These are phyloP conservation scores for Quercus lobata DNA, from an alignment of 331 rosid species.

Conservation along the genomic window DNA sequence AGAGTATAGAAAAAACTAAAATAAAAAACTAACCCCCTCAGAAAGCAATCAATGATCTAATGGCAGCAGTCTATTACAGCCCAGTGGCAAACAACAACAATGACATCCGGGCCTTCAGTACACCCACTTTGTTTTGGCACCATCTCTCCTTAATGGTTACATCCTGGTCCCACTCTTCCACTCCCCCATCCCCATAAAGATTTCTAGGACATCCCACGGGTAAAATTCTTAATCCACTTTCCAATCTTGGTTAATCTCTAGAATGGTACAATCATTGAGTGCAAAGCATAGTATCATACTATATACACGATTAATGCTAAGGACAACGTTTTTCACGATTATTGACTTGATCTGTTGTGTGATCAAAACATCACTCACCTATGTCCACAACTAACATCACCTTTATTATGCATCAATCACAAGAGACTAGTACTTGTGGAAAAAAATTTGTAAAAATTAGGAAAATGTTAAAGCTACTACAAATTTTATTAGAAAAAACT, in stretches of 20 bases:
- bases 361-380: too few relatives aligned
- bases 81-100: slow-evolving; percentile 18
- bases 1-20: too few relatives aligned
- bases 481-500: too few relatives aligned
- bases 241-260: background rate
- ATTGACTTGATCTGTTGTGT: too few relatives aligned
- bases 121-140: slow-evolving; percentile 11
- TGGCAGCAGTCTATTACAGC: slow-evolving; percentile 2
- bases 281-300: background rate
- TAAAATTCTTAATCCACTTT: background rate
- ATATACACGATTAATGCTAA: too few relatives aligned
- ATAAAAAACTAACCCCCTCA: too few relatives aligned
- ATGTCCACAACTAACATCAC: too few relatives aligned
- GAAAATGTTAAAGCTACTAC: too few relatives aligned
- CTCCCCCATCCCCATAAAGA: slow-evolving; percentile 12
- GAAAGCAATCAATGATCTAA: slow-evolving; percentile 9
- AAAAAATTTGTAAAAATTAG: too few relatives aligned
- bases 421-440: too few relatives aligned
- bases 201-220: slow-evolving; percentile 8
- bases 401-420: too few relatives aligned
- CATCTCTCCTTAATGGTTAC: background rate
- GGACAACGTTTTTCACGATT: too few relatives aligned
- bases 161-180: background rate
- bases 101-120: background rate
- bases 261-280: background rate